A percentile compares a stretch with the other conserved stretches of the same genome.
phyloP scores from a whole-genome alignment of 805 yeast species.

The Lipomyces lipofer region DNA sequence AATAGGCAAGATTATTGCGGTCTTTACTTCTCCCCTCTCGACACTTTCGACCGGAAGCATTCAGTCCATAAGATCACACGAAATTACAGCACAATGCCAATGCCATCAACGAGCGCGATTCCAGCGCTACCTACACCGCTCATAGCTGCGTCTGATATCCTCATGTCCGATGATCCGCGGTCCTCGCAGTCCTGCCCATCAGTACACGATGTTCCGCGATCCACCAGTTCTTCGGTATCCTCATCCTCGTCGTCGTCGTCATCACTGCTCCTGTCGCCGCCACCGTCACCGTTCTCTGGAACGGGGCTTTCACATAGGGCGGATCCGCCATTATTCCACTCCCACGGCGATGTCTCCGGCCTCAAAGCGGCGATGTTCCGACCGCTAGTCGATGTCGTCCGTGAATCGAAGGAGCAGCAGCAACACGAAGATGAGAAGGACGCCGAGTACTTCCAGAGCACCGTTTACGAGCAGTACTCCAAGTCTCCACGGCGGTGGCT shows the following conservation, averaged over 20 bases:
- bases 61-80: background rate
- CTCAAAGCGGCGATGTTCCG: constrained; percentile 15
- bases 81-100: background rate
- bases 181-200: background rate
- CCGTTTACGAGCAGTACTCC: constrained; percentile 21
- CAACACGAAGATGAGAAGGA: constrained; percentile 5
- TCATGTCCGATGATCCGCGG: background rate
- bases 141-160: constrained; percentile 15
- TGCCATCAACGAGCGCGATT: background rate
- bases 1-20: too few species aligned
- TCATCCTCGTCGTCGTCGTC: constrained; percentile 3
- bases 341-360: constrained; percentile 3
- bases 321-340: constrained; percentile 9
- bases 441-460: constrained; percentile 14
- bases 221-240: background rate
- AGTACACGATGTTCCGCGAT: background rate
- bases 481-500: constrained; percentile 26
- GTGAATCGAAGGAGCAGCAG: constrained; percentile 1
- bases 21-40: too few species aligned
- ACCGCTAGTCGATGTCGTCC: constrained; percentile 25
- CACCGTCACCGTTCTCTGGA: constrained; percentile 23
- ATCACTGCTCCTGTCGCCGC: constrained; percentile 23
- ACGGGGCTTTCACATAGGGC: constrained; percentile 2
- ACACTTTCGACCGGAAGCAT: too few species aligned
- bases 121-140: constrained; percentile 24